phyloP scores from a whole-genome alignment of 1,284 basidiomycete genomes.

The Laetiporus sulphureus region DNA sequence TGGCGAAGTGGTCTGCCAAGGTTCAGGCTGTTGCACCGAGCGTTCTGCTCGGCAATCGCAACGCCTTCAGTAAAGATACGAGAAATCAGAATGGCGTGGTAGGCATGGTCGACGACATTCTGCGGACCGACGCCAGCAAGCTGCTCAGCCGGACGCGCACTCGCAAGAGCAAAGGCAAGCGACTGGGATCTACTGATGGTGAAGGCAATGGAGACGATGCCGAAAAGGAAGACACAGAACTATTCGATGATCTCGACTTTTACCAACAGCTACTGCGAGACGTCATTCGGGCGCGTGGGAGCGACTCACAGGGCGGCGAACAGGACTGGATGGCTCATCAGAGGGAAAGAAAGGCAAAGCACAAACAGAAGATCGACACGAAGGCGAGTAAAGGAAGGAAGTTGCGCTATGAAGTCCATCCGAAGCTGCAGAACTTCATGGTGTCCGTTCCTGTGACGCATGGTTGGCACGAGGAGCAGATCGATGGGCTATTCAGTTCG shows the following conservation, averaged over 20 bases:
- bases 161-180: slow-evolving; percentile 38
- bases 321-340: slow-evolving; percentile 62
- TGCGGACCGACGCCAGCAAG: slow-evolving; percentile 45
- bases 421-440: slow-evolving; percentile 93
- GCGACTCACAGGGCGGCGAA: slow-evolving; percentile 31
- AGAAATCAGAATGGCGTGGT: slow-evolving; percentile 40
- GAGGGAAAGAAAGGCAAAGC: slow-evolving; percentile 57
- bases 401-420: slow-evolving; percentile 81
- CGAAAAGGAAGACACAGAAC: slow-evolving; percentile 37
- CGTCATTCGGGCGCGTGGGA: slow-evolving; percentile 70
- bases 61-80: slow-evolving; percentile 50
- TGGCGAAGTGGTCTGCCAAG: slow-evolving; percentile 90
- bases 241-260: slow-evolving; percentile 87
- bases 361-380: slow-evolving; percentile 79
- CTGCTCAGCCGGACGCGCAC: slow-evolving; percentile 53
- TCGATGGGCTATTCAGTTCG: slow-evolving; percentile 86
- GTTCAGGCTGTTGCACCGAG: slow-evolving; percentile 84
- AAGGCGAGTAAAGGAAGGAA: slow-evolving; percentile 81
- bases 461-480: slow-evolving; percentile 89
- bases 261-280: slow-evolving; percentile 87
- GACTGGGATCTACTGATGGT: slow-evolving; percentile 31
- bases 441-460: slow-evolving; percentile 64
- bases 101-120: slow-evolving; percentile 67
- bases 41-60: slow-evolving; percentile 61
- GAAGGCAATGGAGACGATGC: slow-evolving; percentile 17